Percentiles rank a stretch among this genome's conserved stretches.
These are phyloP conservation scores for Pyrenophora tritici-repentis DNA, from an alignment of 2,329 filamentous ascomycete genomes.

Conservation along the genomic window DNA sequence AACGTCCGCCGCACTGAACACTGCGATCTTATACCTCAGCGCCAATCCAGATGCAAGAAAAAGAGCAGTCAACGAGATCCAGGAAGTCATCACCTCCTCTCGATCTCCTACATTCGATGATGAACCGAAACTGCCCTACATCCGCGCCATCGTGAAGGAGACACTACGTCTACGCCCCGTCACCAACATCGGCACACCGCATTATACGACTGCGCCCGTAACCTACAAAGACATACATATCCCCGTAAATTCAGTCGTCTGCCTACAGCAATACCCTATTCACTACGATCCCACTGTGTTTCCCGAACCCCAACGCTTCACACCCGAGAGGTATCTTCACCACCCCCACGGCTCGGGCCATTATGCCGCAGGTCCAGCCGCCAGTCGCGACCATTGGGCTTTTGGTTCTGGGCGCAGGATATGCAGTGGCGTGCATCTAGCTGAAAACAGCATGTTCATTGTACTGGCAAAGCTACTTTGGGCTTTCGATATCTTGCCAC, in stretches of 20 bases:
- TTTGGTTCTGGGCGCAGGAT: slow-evolving; percentile 53
- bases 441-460: slow-evolving; percentile 51
- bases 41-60: slow-evolving; percentile 26
- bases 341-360: slow-evolving; percentile 35
- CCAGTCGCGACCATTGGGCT: slow-evolving; percentile 41
- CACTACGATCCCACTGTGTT: slow-evolving; percentile 48
- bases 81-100: slow-evolving; percentile 16
- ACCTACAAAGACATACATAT: slow-evolving; percentile 51
- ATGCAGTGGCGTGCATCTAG: slow-evolving; percentile 51
- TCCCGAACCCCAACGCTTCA: slow-evolving; percentile 46
- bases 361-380: slow-evolving; percentile 43
- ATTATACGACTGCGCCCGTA: slow-evolving; percentile 45
- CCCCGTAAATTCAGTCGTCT: slow-evolving; percentile 48
- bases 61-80: slow-evolving; percentile 33
- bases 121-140: slow-evolving; percentile 48
- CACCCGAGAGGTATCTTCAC: slow-evolving; percentile 52
- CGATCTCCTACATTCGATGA: slow-evolving; percentile 50
- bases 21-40: slow-evolving; percentile 36
- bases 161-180: slow-evolving; percentile 52
- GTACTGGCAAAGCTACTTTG: slow-evolving; percentile 54
- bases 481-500: slow-evolving; percentile 53
- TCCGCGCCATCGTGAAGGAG: slow-evolving; percentile 47
- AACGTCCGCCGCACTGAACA: slow-evolving; percentile 46
- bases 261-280: slow-evolving; percentile 35
- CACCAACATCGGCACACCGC: slow-evolving; percentile 43